Evolutionary conservation across 2,329 filamentous ascomycete genomes (phyloP).

Genomic region (Tolypocladium cylindrosporum): DNA sequence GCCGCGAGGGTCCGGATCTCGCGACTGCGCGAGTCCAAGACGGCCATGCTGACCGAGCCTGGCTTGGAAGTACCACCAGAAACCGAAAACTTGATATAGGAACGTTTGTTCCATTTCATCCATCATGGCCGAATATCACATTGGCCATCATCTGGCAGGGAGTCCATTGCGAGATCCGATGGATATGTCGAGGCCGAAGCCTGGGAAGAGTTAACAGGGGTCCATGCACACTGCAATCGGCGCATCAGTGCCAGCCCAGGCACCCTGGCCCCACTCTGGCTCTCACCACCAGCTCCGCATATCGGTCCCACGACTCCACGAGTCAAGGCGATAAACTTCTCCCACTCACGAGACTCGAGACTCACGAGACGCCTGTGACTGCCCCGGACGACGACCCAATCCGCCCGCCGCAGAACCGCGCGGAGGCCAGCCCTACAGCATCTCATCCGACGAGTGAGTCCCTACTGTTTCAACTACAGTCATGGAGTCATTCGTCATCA

Average conservation of each 20-base stretch:
- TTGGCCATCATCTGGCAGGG: no score
- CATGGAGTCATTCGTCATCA: constrained; percentile 59
- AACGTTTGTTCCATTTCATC: no score
- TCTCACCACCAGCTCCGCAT: background rate
- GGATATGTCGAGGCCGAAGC: background rate
- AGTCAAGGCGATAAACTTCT: background rate
- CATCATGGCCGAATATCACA: no score
- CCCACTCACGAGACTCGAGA: background rate
- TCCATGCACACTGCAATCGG: background rate
- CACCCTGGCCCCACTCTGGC: background rate
- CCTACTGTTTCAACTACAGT: constrained; percentile 16
- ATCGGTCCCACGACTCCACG: background rate
- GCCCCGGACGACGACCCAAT: background rate
- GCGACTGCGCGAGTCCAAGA: background rate
- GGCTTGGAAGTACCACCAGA: no score
- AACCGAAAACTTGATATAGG: no score
- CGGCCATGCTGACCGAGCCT: background rate
- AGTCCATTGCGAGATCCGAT: background rate
- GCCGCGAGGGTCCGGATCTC: background rate
- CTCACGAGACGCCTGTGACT: background rate
- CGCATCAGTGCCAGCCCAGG: background rate
- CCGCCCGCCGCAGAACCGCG: background rate
- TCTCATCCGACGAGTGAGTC: constrained; percentile 5
- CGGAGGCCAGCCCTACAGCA: background rate
- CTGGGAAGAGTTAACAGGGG: background rate